Conservation (phyloP, 768 basidiomycete species). For the Tulasnella sp. region DNA sequence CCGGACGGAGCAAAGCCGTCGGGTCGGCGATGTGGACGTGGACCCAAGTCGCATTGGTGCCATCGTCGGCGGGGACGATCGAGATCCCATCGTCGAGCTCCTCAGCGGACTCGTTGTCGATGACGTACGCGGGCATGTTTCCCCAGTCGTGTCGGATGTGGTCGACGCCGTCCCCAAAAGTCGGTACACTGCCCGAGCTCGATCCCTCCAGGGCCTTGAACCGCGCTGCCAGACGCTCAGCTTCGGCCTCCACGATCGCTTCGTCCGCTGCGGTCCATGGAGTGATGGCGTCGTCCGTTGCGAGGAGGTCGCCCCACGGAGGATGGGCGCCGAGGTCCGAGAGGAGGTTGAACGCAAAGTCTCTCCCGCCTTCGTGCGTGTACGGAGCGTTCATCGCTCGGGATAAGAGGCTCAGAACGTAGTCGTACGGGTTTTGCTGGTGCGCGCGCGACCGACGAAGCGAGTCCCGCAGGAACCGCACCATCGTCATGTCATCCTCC, state of each 20-base stretch:
- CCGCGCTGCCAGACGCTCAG: not conserved
- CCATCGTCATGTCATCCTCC: constrained; percentile 41
- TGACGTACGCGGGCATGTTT: constrained; percentile 64
- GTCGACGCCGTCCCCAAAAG: constrained; percentile 30
- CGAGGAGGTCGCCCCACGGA: constrained; percentile 66
- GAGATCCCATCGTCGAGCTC: constrained; percentile 95
- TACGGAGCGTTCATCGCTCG: not conserved
- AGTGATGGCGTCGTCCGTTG: constrained; percentile 26
- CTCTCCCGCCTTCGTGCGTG: constrained; percentile 19
- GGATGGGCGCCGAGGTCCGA: constrained; percentile 61
- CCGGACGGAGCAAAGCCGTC: constrained; percentile 61
- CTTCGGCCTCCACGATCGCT: not conserved
- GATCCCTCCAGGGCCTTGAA: constrained; percentile 18
- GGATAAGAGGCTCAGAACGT: not conserved
- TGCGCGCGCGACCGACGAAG: constrained; percentile 36
- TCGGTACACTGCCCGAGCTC: constrained; percentile 21
- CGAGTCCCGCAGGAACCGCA: constrained; percentile 47
- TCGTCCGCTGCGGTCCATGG: not conserved
- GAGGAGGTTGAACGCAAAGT: constrained; percentile 35
- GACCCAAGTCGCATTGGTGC: constrained; percentile 59
- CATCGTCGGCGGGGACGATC: constrained; percentile 50
- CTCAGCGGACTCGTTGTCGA: constrained; percentile 67
- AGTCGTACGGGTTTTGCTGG: constrained; percentile 5
- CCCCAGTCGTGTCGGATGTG: constrained; percentile 80
- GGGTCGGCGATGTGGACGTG: constrained; percentile 94